Base-by-base conservation (phyloP, 495 filamentous ascomycete species). In the Darksidea phi region DNA sequence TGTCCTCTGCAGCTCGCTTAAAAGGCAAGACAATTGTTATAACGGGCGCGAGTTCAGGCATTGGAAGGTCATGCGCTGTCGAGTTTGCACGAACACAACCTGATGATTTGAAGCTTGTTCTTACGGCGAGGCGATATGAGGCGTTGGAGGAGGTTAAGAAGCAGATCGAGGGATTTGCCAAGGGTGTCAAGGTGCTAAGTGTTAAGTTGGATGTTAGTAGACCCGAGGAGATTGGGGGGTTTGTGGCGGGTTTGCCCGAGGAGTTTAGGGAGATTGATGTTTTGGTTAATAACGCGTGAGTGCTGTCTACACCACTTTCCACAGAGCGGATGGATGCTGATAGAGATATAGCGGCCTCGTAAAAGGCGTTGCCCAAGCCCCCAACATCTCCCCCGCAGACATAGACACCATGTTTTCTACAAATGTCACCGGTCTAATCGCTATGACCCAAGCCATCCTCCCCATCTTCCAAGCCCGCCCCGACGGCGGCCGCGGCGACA, bases 201-300 rank as follows among this genome's bases (percentile, higher is more conserved):
- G 80, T 95, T 17, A 85, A 89, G 75, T 78, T 98, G 49, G 94
- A 98, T 72, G 87, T 98, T 37, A 90, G 88, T 75, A 87, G 88
- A 38, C 79, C 88, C 0, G 84, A 85, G 23, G 86, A 94, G 64
- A 82, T 98, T 17, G 78, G 82, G 51, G 79, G 77, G 23, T 95
- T 98, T 72, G 84, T 97, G 23, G 75, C 74, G 0, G 79, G 76
- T 12, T 71, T 97, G 67, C 91, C 92, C 0, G 83, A 85, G 54
- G 94, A 91, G 71, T 98, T 88, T 74, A 83, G 84, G 75, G 86
- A 89, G 32, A 88, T 97, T 59, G 84, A 97, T 77, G 82, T 98
- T 10, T 71, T 98, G 64, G 91, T 98, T 2, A 98, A 98, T 74
- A 98, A 97, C 82, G 94, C 94, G 91, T 95, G 75, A 73, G 88